Base-by-base conservation (phyloP, 257 asterid species). In the Nicotiana attenuata region DNA sequence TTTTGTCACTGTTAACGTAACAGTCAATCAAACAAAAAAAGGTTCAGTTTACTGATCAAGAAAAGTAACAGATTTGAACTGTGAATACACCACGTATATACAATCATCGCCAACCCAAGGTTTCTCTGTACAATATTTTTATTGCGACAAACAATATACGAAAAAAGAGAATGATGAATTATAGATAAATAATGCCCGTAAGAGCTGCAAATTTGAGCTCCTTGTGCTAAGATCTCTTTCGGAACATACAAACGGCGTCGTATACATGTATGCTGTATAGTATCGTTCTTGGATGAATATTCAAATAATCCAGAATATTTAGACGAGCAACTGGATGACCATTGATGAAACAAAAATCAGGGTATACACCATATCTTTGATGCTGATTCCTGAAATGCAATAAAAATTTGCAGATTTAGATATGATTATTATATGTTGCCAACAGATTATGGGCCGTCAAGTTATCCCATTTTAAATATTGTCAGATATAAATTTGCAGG, bases 381-480 rank as follows among this genome's bases (percentile, higher is more conserved):
- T 20, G 82, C 29, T 20, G 41, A 60, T n/a, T 60, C 82, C 82
- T 78, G 82, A 78, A 78, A 78, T 33, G 15, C 33, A 41, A 60
- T 35, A 26, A 5, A 77, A 5, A 2, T 77, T 56, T 56, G 8
- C 20, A 57, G 47, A 3, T 10, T 56, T 20, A 77, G 41, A 24
- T 24, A 47, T 19, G 7, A 71, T n/a, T n/a, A 29, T 22, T 45
- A 14, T 71, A 7, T 71, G 59, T 0, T 15, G 22, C 5, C 47
- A 45, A 71, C 78, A 41, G n/a, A 45, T 69, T 5, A 20, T 69
- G 11, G 77, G 33, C 33, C 20, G 6, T 38, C 57, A 24, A 24
- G 14, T 11, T 69, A 41, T 14, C 52, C 35, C 35, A 13, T 71
- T 41, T 26, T 69, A 69, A 35, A 41, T 10, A 20, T 69, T 10